Evolutionary conservation across 1,284 basidiomycete genomes (phyloP).

Genomic region (Apiotrichum gamsii): DNA sequence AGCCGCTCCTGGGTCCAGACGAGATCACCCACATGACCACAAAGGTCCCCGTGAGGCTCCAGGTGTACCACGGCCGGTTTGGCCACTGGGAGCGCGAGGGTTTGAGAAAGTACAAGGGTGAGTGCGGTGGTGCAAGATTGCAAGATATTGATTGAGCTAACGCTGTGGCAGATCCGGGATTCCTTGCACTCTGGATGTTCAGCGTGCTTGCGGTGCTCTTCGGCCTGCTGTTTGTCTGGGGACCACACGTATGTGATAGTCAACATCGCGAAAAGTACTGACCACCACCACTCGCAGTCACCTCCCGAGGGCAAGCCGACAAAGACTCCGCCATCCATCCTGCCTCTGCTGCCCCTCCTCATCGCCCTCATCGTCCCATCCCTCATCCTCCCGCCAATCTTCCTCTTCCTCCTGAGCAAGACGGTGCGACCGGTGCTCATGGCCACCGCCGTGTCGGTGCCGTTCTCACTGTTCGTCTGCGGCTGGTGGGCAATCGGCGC

Average conservation of each 20-base stretch:
- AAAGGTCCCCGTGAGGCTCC: conserved; percentile 35
- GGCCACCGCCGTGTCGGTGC: conserved; percentile 70
- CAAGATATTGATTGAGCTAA: background rate
- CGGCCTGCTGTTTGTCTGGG: conserved; percentile 45
- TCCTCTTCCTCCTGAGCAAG: conserved; percentile 67
- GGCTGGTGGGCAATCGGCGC: conserved; percentile 82
- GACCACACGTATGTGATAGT: conserved; percentile 35
- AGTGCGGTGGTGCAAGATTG: conserved; percentile 3
- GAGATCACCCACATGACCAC: conserved; percentile 21
- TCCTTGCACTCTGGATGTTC: conserved; percentile 42
- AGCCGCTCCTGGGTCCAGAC: conserved; percentile 35
- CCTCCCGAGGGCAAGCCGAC: conserved; percentile 1
- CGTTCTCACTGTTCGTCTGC: conserved; percentile 70
- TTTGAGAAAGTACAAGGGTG: conserved; percentile 46
- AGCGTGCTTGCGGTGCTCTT: conserved; percentile 37
- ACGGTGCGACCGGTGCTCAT: conserved; percentile 77
- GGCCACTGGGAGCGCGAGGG: conserved; percentile 45
- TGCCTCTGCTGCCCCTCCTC: conserved; percentile 78
- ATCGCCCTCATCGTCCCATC: conserved; percentile 69
- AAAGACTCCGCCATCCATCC: conserved; percentile 44
- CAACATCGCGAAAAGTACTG: background rate
- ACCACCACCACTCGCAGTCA: too few relatives aligned
- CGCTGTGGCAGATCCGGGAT: conserved; percentile 34
- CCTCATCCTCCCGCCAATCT: conserved; percentile 64
- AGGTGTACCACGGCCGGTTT: conserved; percentile 44